Base-by-base conservation (phyloP, 1,139 yeast genomes). In the Debaryomycetaceae sp. region DNA sequence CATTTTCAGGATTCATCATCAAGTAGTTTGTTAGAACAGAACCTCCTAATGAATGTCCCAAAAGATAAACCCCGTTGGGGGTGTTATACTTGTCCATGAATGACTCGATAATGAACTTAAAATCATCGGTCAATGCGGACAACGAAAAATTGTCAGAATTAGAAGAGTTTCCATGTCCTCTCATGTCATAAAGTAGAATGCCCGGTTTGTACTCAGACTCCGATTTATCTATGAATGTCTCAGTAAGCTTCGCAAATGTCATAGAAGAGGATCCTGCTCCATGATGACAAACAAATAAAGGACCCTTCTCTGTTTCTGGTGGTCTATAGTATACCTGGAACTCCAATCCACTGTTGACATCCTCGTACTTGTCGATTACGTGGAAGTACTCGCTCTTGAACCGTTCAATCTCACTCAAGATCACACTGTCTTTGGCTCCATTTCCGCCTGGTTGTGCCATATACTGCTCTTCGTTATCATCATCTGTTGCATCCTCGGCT, bases 31-130 rank as follows among this genome's bases (percentile, higher is more conserved):
- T 78, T 37, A 89, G 72, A 3, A 93, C 82, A 0, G 97, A 76
- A 0, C 98, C 99, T 1, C 99, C 99, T 23, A 95, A 69, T 3
- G 97, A 88, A 61, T 93, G 99, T 0, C 99, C 99, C 6, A 91
- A 72, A 1, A 90, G 66, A 43, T 87, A 65, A 38, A 68, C 39
- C 3, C 63, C 51, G 27, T 48, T 54, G 22, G 22, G 44, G 2
- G 49, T 53, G 34, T 48, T 45, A 45, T 64, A 58, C 13, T 49
- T 53, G 5, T 45, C 39, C 23, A 62, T 51, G 39, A 84, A 73
- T 36, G 59, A 52, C 3, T 61, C 58, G 0, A 87, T 44, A 0
- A 90, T 63, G 29, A 65, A 66, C 1, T 62, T 56, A 44, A 84
- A 78, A 62, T 93, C 98, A 0, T 58, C 59, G 0, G 78, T 75